Conservation (phyloP, 768 basidiomycete genomes). For the Dendrothele bispora region DNA sequence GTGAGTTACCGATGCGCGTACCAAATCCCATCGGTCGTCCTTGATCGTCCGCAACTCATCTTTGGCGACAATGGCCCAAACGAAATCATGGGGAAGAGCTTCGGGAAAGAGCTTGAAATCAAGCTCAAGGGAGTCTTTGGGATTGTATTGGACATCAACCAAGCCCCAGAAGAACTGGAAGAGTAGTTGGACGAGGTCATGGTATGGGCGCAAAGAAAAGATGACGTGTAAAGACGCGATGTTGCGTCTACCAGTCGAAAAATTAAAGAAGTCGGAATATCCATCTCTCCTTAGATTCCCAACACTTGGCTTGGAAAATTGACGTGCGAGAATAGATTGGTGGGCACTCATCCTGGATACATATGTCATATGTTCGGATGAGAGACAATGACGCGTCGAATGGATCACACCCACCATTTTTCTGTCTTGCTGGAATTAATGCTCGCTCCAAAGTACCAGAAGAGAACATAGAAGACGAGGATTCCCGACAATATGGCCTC, state of each 20-base stretch:
- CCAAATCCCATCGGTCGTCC: constrained; percentile 83
- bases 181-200: constrained; percentile 71
- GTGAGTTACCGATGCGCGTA: constrained; percentile 36
- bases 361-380: constrained; percentile 12
- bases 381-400: constrained; percentile 20
- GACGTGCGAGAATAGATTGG: constrained; percentile 54
- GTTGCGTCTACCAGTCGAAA: constrained; percentile 83
- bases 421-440: constrained; percentile 61
- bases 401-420: constrained; percentile 72
- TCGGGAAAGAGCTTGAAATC: constrained; percentile 72
- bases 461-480: constrained; percentile 54
- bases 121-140: constrained; percentile 68
- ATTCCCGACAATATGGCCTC: constrained; percentile 60
- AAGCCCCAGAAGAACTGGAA: constrained; percentile 64
- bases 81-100: constrained; percentile 58
- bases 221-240: constrained; percentile 78
- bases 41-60: constrained; percentile 70
- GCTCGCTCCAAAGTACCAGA: constrained; percentile 60
- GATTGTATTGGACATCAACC: constrained; percentile 74
- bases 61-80: constrained; percentile 85
- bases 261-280: constrained; percentile 77
- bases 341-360: constrained; percentile 59
- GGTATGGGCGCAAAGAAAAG: constrained; percentile 76
- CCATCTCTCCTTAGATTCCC: constrained; percentile 41
- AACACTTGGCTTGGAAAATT: constrained; percentile 73